phyloP scores from a whole-genome alignment of 2,329 filamentous ascomycete genomes.

The Neonectria coccinea region DNA sequence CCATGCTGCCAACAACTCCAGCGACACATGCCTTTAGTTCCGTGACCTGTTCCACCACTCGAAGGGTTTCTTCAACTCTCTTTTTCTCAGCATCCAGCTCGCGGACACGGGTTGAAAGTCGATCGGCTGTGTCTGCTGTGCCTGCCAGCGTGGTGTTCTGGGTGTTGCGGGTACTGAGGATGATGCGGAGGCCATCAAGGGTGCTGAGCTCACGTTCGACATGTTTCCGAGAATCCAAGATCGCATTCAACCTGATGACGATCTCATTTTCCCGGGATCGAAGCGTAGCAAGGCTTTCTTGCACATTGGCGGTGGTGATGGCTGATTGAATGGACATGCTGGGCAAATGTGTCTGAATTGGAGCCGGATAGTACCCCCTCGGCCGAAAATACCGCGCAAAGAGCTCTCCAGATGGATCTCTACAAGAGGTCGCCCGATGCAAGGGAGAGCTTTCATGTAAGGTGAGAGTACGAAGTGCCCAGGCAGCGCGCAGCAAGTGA shows the following conservation, averaged over 20 bases:
- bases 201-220: slow-evolving; percentile 80
- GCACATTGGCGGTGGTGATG: neutral
- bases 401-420: neutral
- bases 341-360: no score
- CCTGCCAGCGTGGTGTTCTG: slow-evolving; percentile 91
- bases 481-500: no score
- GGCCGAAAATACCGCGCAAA: neutral
- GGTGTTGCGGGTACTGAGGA: slow-evolving; percentile 84
- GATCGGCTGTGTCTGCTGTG: slow-evolving; percentile 84
- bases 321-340: neutral
- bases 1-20: slow-evolving; percentile 97
- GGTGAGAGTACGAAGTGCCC: no score
- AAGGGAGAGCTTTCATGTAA: no score
- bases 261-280: neutral
- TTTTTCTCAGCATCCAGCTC: slow-evolving; percentile 91
- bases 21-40: slow-evolving; percentile 97
- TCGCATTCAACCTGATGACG: neutral
- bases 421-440: no score
- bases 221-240: neutral
- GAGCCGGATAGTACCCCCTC: neutral
- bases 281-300: neutral
- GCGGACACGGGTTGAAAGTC: slow-evolving; percentile 88
- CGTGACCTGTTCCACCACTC: slow-evolving; percentile 94
- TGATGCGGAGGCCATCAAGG: slow-evolving; percentile 90
- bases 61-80: slow-evolving; percentile 88